These are phyloP conservation scores for Calonectria pseudoreteaudii DNA, from an alignment of 2,329 filamentous ascomycete species.

Conservation along the genomic window DNA sequence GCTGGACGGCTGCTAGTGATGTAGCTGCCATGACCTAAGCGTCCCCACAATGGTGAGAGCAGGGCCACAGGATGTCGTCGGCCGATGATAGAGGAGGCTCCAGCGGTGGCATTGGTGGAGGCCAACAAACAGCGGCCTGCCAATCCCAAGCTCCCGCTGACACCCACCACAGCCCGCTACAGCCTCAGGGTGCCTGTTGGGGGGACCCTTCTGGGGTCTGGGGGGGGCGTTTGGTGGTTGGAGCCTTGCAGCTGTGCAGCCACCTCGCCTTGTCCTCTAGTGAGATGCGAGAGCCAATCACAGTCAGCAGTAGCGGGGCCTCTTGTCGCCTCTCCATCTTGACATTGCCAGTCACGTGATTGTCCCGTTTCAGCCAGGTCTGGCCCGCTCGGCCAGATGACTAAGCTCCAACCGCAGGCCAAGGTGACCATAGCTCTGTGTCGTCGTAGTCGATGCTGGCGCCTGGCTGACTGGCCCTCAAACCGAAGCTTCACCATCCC, in stretches of 20 bases:
- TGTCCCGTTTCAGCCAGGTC: not conserved
- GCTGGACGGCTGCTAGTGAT: not conserved
- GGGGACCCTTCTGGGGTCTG: slow-evolving; percentile 1
- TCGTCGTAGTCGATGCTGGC: slow-evolving; percentile 45
- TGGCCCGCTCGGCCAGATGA: slow-evolving; percentile 25
- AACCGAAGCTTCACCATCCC: slow-evolving; percentile 40
- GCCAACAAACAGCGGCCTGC: slow-evolving; percentile 31
- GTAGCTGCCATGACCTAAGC: slow-evolving; percentile 39
- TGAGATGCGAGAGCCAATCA: slow-evolving; percentile 34
- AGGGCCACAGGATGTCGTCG: not conserved
- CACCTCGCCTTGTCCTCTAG: slow-evolving; percentile 29
- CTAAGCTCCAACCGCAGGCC: slow-evolving; percentile 35
- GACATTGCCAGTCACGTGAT: slow-evolving; percentile 35
- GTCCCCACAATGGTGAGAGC: slow-evolving; percentile 27
- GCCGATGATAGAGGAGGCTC: slow-evolving; percentile 8
- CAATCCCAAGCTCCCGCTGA: slow-evolving; percentile 31
- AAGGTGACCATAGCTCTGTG: slow-evolving; percentile 41
- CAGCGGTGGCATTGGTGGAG: slow-evolving; percentile 23
- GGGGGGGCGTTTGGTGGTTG: slow-evolving; percentile 20
- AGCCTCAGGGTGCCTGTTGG: slow-evolving; percentile 17
- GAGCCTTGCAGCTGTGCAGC: slow-evolving; percentile 34
- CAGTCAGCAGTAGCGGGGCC: not conserved
- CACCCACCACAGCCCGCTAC: not conserved
- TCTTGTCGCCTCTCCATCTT: not conserved
- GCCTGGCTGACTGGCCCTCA: slow-evolving; percentile 41